phyloP scores from a whole-genome alignment of 768 basidiomycete species.

The Serendipita indica region DNA sequence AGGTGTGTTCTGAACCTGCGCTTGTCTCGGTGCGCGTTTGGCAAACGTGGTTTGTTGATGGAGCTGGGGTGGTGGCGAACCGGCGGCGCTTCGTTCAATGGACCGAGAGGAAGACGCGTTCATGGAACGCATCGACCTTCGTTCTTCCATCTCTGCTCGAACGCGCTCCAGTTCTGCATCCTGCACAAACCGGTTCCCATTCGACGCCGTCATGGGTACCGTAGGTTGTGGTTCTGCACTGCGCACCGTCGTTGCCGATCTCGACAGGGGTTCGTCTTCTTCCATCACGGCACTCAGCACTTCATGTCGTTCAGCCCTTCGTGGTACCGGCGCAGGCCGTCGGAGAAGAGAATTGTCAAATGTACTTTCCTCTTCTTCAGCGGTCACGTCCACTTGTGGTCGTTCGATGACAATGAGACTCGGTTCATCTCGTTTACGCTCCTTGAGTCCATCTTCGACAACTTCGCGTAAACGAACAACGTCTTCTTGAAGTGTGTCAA shows the following conservation, averaged over 20 bases:
- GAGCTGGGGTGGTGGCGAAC: constrained; percentile 6
- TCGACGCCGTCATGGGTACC: not conserved
- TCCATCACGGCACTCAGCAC: not conserved
- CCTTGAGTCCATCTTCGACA: constrained; percentile 74
- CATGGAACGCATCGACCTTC: constrained; percentile 37
- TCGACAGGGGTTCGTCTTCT: constrained; percentile 12
- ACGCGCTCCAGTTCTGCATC: constrained; percentile 48
- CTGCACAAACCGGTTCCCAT: constrained; percentile 32
- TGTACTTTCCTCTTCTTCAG: not conserved
- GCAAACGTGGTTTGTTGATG: not conserved
- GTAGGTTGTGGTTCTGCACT: not conserved
- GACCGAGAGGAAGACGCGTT: constrained; percentile 13
- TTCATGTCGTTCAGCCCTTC: not conserved
- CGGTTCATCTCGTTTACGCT: constrained; percentile 32
- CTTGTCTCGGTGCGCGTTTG: constrained; percentile 10
- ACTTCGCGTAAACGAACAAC: constrained; percentile 76
- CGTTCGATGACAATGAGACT: not conserved
- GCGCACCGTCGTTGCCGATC: constrained; percentile 10
- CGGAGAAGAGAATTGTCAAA: not conserved
- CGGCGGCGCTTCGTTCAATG: not conserved
- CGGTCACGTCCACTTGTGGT: constrained; percentile 17
- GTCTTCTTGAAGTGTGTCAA: constrained; percentile 70
- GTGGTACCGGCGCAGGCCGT: constrained; percentile 11
- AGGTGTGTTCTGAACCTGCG: too few species aligned
- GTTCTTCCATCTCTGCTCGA: constrained; percentile 49